These are phyloP conservation scores for Linderina pennispora DNA, from an alignment of 192 early-diverging fungal genomes.

Conservation along the genomic window DNA sequence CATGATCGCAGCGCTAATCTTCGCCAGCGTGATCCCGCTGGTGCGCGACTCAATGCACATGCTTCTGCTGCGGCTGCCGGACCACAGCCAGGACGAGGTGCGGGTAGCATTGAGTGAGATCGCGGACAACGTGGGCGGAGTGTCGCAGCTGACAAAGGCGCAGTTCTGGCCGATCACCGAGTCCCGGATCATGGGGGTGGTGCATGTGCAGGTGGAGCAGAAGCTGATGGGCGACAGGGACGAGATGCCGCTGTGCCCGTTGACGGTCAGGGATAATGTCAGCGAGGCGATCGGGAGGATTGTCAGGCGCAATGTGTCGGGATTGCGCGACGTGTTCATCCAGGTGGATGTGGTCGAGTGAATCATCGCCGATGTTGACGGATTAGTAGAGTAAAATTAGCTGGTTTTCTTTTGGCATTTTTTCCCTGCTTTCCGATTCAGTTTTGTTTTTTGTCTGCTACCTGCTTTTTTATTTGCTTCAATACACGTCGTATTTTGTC, in stretches of 20 bases:
- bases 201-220: slow-evolving; percentile 14
- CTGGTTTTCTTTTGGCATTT: too few relatives aligned
- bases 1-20: slow-evolving; percentile 82
- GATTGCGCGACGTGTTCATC: slow-evolving; percentile 34
- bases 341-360: slow-evolving; percentile 9
- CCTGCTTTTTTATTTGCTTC: too few relatives aligned
- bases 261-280: slow-evolving; percentile 10
- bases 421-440: too few relatives aligned
- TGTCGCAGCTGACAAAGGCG: slow-evolving; percentile 10
- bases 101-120: slow-evolving; percentile 13
- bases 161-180: slow-evolving; percentile 48
- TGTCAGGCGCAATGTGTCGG: slow-evolving; percentile 17
- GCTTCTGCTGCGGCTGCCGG: slow-evolving; percentile 42
- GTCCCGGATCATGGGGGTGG: slow-evolving; percentile 26
- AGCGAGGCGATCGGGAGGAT: slow-evolving; percentile 9
- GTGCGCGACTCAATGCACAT: slow-evolving; percentile 63
- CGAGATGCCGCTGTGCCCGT: slow-evolving; percentile 16
- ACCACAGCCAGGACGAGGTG: slow-evolving; percentile 26
- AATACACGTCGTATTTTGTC: too few relatives aligned
- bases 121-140: neutral
- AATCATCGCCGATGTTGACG: neutral
- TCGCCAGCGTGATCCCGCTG: slow-evolving; percentile 79
- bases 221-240: slow-evolving; percentile 4
- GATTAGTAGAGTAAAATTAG: too few relatives aligned
- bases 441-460: too few relatives aligned